These are phyloP conservation scores for Serendipita vermifera DNA, from an alignment of 768 basidiomycete species.

Conservation along the genomic window DNA sequence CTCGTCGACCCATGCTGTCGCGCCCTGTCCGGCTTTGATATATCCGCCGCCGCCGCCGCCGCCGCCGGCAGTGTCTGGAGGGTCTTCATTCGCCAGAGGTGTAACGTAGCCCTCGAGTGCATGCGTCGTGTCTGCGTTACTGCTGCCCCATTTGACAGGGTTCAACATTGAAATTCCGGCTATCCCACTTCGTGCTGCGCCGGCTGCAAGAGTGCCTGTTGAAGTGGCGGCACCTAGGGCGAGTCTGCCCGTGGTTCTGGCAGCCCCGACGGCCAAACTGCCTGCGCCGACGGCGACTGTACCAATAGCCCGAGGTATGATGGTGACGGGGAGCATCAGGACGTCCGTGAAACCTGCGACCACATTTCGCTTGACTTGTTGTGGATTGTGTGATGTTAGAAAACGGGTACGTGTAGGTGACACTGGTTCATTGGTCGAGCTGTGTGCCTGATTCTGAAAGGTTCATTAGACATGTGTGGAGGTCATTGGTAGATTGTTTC, in stretches of 20 bases:
- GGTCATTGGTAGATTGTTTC: slow-evolving; percentile 14
- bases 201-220: background rate
- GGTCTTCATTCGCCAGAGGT: slow-evolving; percentile 8
- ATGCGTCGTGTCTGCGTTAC: slow-evolving; percentile 12
- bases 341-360: slow-evolving; percentile 84
- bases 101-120: slow-evolving; percentile 5
- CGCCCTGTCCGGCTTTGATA: slow-evolving; percentile 6
- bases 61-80: too few species aligned
- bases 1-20: slow-evolving; percentile 16
- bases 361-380: slow-evolving; percentile 82
- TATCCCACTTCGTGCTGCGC: slow-evolving; percentile 32
- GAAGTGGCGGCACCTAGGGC: slow-evolving; percentile 24
- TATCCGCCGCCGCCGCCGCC: background rate
- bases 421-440: slow-evolving; percentile 9
- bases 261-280: slow-evolving; percentile 40
- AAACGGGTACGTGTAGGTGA: slow-evolving; percentile 40
- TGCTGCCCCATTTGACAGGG: slow-evolving; percentile 69
- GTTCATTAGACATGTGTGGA: slow-evolving; percentile 10
- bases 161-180: slow-evolving; percentile 84
- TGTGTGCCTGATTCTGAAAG: slow-evolving; percentile 4
- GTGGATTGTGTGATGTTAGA: slow-evolving; percentile 74
- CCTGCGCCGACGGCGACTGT: slow-evolving; percentile 19
- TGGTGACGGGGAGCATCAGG: slow-evolving; percentile 85
- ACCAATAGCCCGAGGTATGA: slow-evolving; percentile 67
- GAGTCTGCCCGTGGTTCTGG: slow-evolving; percentile 52